phyloP scores from a whole-genome alignment of 1,139 yeast genomes.

The Eremothecium sinecaudum region DNA sequence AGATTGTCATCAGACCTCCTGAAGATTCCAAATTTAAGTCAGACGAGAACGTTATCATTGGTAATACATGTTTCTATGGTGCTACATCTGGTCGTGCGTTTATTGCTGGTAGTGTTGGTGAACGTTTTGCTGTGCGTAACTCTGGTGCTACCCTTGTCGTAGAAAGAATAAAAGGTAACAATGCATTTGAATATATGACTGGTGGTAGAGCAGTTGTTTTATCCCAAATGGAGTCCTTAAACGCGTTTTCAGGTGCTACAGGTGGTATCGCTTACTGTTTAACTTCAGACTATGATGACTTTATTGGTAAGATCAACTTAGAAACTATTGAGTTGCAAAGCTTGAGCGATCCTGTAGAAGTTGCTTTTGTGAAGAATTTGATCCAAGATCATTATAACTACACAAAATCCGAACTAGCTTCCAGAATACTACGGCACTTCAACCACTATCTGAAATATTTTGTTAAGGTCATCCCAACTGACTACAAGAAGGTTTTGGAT shows the following conservation, averaged over 20 bases:
- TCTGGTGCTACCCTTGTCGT: constrained; percentile 96
- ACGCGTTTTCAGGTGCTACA: constrained; percentile 95
- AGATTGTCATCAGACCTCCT: constrained; percentile 88
- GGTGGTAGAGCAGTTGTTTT: constrained; percentile 95
- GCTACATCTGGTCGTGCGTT: constrained; percentile 94
- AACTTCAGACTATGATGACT: constrained; percentile 84
- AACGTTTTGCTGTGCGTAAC: constrained; percentile 95
- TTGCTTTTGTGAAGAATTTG: constrained; percentile 87
- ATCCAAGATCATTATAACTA: constrained; percentile 93
- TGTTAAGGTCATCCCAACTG: constrained; percentile 87
- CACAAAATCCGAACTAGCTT: constrained; percentile 88
- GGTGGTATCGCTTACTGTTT: constrained; percentile 98
- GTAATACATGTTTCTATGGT: constrained; percentile 96
- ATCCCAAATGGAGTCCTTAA: constrained; percentile 87
- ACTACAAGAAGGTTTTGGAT: constrained; percentile 83
- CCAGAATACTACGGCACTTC: constrained; percentile 71
- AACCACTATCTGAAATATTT: constrained; percentile 81
- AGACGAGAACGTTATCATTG: constrained; percentile 91
- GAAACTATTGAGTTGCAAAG: constrained; percentile 74
- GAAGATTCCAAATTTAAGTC: constrained; percentile 75
- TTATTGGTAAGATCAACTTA: constrained; percentile 65
- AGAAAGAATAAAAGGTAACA: constrained; percentile 91
- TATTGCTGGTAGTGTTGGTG: constrained; percentile 96
- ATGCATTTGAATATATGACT: constrained; percentile 98
- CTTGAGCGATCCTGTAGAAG: constrained; percentile 79